These are phyloP conservation scores for Austroboletus eburneus DNA, from an alignment of 768 basidiomycete species.

Conservation along the genomic window DNA sequence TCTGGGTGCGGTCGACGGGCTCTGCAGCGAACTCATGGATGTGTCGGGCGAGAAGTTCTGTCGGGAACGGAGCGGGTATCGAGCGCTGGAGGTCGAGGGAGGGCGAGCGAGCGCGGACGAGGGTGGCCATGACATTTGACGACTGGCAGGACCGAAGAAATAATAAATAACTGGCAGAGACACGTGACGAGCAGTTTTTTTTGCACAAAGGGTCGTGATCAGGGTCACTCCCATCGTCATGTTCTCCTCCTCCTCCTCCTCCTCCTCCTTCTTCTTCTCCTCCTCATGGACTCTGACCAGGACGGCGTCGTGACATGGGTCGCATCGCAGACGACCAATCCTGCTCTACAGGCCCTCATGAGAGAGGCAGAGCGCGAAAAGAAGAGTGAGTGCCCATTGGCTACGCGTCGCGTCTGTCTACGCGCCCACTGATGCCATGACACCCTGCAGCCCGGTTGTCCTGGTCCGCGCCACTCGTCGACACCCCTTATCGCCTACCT, in stretches of 20 bases:
- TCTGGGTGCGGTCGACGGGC: constrained; percentile 35
- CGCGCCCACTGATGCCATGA: constrained; percentile 1
- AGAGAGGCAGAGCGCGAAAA: constrained; percentile 26
- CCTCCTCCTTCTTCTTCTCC: neutral
- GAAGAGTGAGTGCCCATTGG: constrained; percentile 13
- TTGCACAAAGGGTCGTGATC: no score
- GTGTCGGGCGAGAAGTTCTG: constrained; percentile 7
- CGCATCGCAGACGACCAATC: constrained; percentile 22
- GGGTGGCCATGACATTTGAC: constrained; percentile 24
- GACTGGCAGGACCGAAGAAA: constrained; percentile 2
- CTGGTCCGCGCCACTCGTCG: no score
- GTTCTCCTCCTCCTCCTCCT: no score
- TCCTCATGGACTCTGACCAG: constrained; percentile 13
- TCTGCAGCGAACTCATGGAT: constrained; percentile 21
- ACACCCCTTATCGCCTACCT: no score
- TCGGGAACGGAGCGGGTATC: constrained; percentile 24
- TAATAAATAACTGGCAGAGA: neutral
- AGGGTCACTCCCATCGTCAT: neutral
- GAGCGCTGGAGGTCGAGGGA: constrained; percentile 1
- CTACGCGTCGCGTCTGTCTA: neutral
- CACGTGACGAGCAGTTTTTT: constrained; percentile 14
- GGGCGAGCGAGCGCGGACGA: constrained; percentile 12
- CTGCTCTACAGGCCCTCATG: constrained; percentile 22
- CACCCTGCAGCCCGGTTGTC: constrained; percentile 14
- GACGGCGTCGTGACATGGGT: constrained; percentile 22